Base-by-base conservation (phyloP, 1,284 basidiomycete genomes). In the Ustilago nuda region DNA sequence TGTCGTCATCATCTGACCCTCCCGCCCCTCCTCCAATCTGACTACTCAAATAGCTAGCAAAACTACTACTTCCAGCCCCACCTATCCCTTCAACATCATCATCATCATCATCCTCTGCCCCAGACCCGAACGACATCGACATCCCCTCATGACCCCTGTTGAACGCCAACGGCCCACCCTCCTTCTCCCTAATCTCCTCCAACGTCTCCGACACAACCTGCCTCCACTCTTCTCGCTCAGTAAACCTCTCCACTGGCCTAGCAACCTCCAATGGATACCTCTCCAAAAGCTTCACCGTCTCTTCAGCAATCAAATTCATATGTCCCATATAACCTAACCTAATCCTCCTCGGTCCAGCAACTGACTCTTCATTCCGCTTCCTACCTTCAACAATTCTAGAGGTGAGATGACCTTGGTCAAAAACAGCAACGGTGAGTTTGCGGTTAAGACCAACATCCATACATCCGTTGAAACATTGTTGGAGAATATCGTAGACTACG, bases 401-500 rank as follows among this genome's bases (percentile, higher is more conserved):
- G 5, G 81, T 73, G 11, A 85, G 76, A 7, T 73, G 57, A 4
- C 82, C 84, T 35, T 80, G 62, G n/a, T 80, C 66, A 58, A 85
- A 85, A 17, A 84, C 78, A 7, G 82, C 76, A 15, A 85, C 66
- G 3, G 80, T 84, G 15, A 85, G 76, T 48, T 72, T 72, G 12
- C 81, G 62, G 61, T 85, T 85, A 55, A 84, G 78, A 19, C 81
- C 78, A 9, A 66, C 68, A 33, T 84, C 78, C 83, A 85, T 94
- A 91, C 43, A 94, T 88, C 95, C 95, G 13, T 93, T 96, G 73
- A 99, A 89, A 55, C 98, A 92, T 86, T 99, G 97, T 85, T 98
- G 96, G 2, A 99, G 89, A 56, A 98, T 89, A 86, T 99, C 97
- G 85, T 99, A 99, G 17, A 98, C 94, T 15, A 96, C 92, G 81